Conservation (phyloP, 129 eudicot genomes). For the Helichrysum umbraculigerum region DNA sequence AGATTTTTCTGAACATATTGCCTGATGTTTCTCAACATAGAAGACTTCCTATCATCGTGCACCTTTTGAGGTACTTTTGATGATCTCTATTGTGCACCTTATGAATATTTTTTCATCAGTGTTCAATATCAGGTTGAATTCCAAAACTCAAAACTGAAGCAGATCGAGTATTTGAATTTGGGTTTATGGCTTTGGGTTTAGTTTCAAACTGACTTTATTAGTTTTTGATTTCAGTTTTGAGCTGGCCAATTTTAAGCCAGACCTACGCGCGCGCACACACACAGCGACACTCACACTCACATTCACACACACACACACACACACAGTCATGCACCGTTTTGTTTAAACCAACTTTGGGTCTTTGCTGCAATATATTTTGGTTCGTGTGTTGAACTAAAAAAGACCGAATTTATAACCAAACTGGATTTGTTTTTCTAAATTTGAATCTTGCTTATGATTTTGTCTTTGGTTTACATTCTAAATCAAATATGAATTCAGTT, state of each 20-base stretch:
- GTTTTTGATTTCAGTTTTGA: too few species aligned
- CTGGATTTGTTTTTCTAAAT: not conserved
- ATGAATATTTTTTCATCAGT: conserved; percentile 40
- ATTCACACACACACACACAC: too few species aligned
- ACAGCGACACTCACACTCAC: too few species aligned
- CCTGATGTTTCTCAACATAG: conserved; percentile 78
- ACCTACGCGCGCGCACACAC: too few species aligned
- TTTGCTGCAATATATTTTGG: not conserved
- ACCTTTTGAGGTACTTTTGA: conserved; percentile 62
- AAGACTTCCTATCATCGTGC: conserved; percentile 61
- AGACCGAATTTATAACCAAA: not conserved
- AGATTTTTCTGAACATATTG: conserved; percentile 67
- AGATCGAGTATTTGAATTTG: not conserved
- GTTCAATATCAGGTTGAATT: not conserved
- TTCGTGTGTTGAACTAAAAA: not conserved
- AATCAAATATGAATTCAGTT: not conserved
- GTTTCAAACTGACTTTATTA: not conserved
- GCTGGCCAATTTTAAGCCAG: too few species aligned
- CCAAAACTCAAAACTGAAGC: not conserved
- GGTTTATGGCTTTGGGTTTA: not conserved
- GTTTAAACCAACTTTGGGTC: not conserved
- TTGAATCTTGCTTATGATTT: not conserved
- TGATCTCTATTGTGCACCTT: conserved; percentile 41
- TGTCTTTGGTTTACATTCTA: not conserved
- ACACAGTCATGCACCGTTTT: too few species aligned